These are phyloP conservation scores for Gentiana macrophylla DNA, from an alignment of 257 asterid genomes.

Conservation along the genomic window DNA sequence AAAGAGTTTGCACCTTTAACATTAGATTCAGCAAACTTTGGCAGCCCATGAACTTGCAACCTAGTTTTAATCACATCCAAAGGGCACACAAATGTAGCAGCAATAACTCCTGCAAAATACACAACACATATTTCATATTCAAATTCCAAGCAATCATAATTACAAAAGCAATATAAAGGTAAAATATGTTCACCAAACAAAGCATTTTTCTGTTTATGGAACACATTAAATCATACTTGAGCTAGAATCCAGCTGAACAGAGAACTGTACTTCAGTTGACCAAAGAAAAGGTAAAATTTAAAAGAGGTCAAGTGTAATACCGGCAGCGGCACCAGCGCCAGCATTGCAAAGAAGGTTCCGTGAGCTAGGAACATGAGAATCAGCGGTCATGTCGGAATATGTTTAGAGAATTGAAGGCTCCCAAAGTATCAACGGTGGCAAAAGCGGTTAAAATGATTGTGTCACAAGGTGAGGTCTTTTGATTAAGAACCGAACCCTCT, in stretches of 20 bases:
- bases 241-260: neutral
- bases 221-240: neutral
- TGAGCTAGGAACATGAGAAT: slow-evolving; percentile 56
- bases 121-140: slow-evolving; percentile 7
- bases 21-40: slow-evolving; percentile 49
- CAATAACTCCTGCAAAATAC: slow-evolving; percentile 73
- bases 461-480: slow-evolving; percentile 5
- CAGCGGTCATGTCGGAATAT: slow-evolving; percentile 45
- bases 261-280: neutral
- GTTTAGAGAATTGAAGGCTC: slow-evolving; percentile 18
- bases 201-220: neutral
- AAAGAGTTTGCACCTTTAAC: slow-evolving; percentile 42
- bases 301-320: slow-evolving; percentile 18
- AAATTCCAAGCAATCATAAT: neutral
- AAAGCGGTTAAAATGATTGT: slow-evolving; percentile 4
- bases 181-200: neutral
- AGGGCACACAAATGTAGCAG: slow-evolving; percentile 96
- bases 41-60: slow-evolving; percentile 88
- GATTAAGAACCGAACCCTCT: slow-evolving; percentile 42
- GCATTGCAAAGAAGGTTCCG: slow-evolving; percentile 80
- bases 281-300: neutral
- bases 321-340: slow-evolving; percentile 97
- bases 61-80: slow-evolving; percentile 97
- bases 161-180: no score
- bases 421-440: slow-evolving; percentile 8